Percentiles rank a stretch among this genome's conserved stretches.
These are phyloP conservation scores for Diutina scorzettiae DNA, from an alignment of 1,139 yeast species.

Conservation along the genomic window DNA sequence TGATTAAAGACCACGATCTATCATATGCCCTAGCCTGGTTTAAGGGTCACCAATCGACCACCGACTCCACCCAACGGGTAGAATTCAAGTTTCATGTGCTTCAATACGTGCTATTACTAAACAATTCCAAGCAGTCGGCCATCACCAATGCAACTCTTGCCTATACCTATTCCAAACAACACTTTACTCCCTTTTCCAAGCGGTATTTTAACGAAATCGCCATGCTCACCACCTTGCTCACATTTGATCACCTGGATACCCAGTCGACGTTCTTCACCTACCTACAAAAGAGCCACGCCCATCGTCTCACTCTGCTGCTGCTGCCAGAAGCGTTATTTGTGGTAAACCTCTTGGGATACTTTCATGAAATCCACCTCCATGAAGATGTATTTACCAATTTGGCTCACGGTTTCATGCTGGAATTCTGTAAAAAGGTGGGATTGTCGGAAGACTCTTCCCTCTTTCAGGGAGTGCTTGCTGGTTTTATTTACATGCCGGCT, in stretches of 20 bases:
- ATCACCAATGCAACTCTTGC: slow-evolving; percentile 30
- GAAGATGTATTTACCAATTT: slow-evolving; percentile 23
- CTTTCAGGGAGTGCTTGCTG: slow-evolving; percentile 55
- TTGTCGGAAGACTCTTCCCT: slow-evolving; percentile 64
- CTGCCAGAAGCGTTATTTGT: slow-evolving; percentile 25
- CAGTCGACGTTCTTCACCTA: slow-evolving; percentile 11
- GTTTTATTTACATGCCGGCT: slow-evolving; percentile 60
- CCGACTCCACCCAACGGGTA: slow-evolving; percentile 12
- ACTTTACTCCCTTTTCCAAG: slow-evolving; percentile 35
- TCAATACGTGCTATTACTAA: slow-evolving; percentile 37
- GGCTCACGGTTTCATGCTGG: slow-evolving; percentile 47
- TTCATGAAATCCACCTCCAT: slow-evolving; percentile 25
- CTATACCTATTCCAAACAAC: slow-evolving; percentile 40
- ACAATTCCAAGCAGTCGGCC: slow-evolving; percentile 12
- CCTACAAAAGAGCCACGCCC: slow-evolving; percentile 11
- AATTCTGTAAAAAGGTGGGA: slow-evolving; percentile 52
- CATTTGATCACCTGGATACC: slow-evolving; percentile 16
- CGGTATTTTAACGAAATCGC: slow-evolving; percentile 34
- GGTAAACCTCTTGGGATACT: slow-evolving; percentile 23
- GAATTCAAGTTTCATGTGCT: slow-evolving; percentile 57
- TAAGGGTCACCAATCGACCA: slow-evolving; percentile 8
- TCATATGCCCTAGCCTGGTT: slow-evolving; percentile 27
- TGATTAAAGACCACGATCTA: slow-evolving; percentile 23
- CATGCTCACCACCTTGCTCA: slow-evolving; percentile 38
- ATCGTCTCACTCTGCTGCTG: slow-evolving; percentile 11